Evolutionary conservation across 2,329 filamentous ascomycete genomes (phyloP).

Genomic region (Cercospora zeina): DNA sequence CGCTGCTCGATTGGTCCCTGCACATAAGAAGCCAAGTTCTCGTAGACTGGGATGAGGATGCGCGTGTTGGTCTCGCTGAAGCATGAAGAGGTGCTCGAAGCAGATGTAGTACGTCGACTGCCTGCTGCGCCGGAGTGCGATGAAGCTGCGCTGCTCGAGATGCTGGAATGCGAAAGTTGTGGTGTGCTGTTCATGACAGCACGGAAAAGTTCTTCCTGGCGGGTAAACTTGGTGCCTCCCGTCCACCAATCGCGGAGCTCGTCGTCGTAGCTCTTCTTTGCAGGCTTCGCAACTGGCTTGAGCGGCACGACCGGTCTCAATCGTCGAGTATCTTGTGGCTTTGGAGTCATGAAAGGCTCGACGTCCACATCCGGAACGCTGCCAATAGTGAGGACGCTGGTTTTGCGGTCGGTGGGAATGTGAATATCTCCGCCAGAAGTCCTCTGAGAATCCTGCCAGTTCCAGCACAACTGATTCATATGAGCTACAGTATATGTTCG

Average conservation of each 20-base stretch:
- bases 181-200: slow-evolving; percentile 15
- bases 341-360: background rate
- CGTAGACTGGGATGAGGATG: slow-evolving; percentile 46
- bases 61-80: slow-evolving; percentile 33
- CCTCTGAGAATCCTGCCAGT: slow-evolving; percentile 10
- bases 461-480: slow-evolving; percentile 6
- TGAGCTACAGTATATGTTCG: slow-evolving; percentile 4
- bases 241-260: slow-evolving; percentile 48
- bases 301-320: slow-evolving; percentile 2
- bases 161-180: background rate
- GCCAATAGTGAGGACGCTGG: slow-evolving; percentile 18
- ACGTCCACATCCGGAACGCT: slow-evolving; percentile 20
- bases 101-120: slow-evolving; percentile 8
- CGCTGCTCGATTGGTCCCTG: slow-evolving; percentile 39
- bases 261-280: slow-evolving; percentile 36
- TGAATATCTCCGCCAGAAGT: background rate
- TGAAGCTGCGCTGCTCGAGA: background rate
- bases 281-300: background rate
- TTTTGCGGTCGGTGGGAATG: slow-evolving; percentile 10
- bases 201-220: slow-evolving; percentile 31
- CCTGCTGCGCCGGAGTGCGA: slow-evolving; percentile 3
- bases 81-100: background rate
- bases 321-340: background rate
- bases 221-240: slow-evolving; percentile 35
- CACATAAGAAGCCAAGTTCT: slow-evolving; percentile 47